phyloP scores from a whole-genome alignment of 495 filamentous ascomycete genomes.

The Friedmanniomyces endolithicus region DNA sequence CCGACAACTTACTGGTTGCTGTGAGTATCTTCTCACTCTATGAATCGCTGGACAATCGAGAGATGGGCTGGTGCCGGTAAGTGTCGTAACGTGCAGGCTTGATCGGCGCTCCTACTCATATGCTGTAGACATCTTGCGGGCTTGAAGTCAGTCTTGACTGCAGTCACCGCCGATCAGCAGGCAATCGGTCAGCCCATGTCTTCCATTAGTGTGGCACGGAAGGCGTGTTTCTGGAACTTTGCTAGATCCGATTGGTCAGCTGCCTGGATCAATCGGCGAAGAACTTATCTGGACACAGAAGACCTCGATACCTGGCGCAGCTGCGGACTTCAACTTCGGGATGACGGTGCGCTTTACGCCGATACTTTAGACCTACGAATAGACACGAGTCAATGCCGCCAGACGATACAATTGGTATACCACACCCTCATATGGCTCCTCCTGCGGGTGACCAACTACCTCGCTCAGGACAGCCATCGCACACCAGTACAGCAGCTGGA shows the following conservation, averaged over 20 bases:
- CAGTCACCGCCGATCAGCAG: slow-evolving; percentile 4
- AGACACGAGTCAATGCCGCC: slow-evolving; percentile 42
- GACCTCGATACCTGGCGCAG: slow-evolving; percentile 48
- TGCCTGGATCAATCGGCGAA: slow-evolving; percentile 41
- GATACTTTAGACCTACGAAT: slow-evolving; percentile 38
- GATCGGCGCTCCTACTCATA: background rate
- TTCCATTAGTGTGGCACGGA: slow-evolving; percentile 32
- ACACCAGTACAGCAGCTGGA: slow-evolving; percentile 37
- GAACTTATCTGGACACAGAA: slow-evolving; percentile 49
- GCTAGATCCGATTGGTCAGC: slow-evolving; percentile 52
- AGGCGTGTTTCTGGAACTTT: slow-evolving; percentile 55
- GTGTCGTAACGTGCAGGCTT: background rate
- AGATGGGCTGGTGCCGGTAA: slow-evolving; percentile 15
- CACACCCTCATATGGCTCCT: slow-evolving; percentile 52
- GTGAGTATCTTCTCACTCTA: slow-evolving; percentile 52
- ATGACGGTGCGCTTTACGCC: slow-evolving; percentile 34
- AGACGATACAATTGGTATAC: slow-evolving; percentile 41
- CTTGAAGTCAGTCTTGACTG: slow-evolving; percentile 11
- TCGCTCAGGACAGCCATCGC: slow-evolving; percentile 38
- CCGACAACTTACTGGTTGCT: slow-evolving; percentile 50
- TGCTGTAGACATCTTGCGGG: slow-evolving; percentile 12
- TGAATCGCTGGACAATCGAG: slow-evolving; percentile 42
- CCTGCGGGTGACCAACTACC: slow-evolving; percentile 50
- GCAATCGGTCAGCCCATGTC: background rate
- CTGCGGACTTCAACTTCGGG: slow-evolving; percentile 45